phyloP scores from a whole-genome alignment of 1,139 yeast genomes.

The Kodamaea sp. region DNA sequence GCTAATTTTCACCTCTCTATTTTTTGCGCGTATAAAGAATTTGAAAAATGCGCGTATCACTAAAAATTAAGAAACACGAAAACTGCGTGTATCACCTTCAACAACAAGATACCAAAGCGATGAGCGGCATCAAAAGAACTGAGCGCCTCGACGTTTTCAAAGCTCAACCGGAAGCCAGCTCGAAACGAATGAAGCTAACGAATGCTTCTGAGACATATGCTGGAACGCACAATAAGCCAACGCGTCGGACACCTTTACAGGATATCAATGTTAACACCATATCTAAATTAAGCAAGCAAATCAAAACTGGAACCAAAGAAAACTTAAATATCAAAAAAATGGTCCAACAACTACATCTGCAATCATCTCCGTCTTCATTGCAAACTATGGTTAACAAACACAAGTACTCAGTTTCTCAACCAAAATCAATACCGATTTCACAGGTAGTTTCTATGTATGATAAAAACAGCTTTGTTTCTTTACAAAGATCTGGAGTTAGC shows the following conservation, averaged over 20 bases:
- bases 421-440: neutral
- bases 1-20: neutral
- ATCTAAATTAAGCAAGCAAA: neutral
- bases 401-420: neutral
- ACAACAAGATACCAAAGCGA: no score
- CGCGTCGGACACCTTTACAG: slow-evolving; percentile 1
- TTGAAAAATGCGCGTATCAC: no score
- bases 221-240: neutral
- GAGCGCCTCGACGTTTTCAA: no score
- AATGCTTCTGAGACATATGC: no score
- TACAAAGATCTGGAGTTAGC: slow-evolving; percentile 3
- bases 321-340: neutral
- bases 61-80: no score
- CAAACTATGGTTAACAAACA: neutral
- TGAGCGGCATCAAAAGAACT: no score
- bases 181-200: no score
- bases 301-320: neutral
- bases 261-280: neutral
- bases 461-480: neutral
- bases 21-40: no score
- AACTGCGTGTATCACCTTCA: no score
- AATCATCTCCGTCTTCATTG: no score
- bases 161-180: no score
- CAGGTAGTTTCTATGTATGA: neutral
- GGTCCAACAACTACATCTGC: neutral